Evolutionary conservation across 495 filamentous ascomycete species (phyloP).

Genomic region (Elasticomyces elasticus): DNA sequence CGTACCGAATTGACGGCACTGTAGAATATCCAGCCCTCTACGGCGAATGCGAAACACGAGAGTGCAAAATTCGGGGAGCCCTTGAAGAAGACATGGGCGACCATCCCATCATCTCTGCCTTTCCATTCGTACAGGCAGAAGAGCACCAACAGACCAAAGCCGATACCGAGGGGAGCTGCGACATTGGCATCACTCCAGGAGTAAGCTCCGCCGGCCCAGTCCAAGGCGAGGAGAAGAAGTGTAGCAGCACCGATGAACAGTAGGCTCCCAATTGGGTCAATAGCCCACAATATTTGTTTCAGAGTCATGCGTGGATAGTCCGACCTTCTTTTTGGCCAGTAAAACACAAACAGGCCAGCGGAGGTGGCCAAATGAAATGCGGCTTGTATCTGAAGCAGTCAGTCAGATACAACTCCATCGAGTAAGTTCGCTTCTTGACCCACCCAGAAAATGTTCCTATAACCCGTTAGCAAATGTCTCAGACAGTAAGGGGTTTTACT

Average conservation of each 20-base stretch:
- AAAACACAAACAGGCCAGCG: slow-evolving; percentile 41
- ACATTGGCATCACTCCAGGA: slow-evolving; percentile 41
- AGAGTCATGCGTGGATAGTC: slow-evolving; percentile 36
- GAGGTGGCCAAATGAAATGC: slow-evolving; percentile 40
- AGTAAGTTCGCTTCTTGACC: neutral
- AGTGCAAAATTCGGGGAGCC: slow-evolving; percentile 44
- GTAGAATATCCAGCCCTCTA: slow-evolving; percentile 50
- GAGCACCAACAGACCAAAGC: slow-evolving; percentile 35
- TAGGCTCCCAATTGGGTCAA: slow-evolving; percentile 43
- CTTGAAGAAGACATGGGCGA: slow-evolving; percentile 46
- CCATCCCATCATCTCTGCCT: slow-evolving; percentile 41
- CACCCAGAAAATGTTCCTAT: slow-evolving; percentile 44
- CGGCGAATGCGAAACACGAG: slow-evolving; percentile 44
- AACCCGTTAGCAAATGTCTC: too few species aligned
- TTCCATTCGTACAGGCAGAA: slow-evolving; percentile 48
- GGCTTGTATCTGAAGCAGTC: slow-evolving; percentile 38
- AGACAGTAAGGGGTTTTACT: too few species aligned
- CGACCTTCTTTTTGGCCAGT: slow-evolving; percentile 37
- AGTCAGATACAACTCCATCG: neutral
- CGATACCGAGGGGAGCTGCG: slow-evolving; percentile 39
- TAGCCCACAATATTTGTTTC: slow-evolving; percentile 39
- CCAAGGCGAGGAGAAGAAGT: slow-evolving; percentile 41
- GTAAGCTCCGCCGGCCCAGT: slow-evolving; percentile 45
- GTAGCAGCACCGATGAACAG: slow-evolving; percentile 42
- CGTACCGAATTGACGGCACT: slow-evolving; percentile 46